Base-by-base conservation (phyloP, 2,329 filamentous ascomycete species). In the Diplodia intermedia region DNA sequence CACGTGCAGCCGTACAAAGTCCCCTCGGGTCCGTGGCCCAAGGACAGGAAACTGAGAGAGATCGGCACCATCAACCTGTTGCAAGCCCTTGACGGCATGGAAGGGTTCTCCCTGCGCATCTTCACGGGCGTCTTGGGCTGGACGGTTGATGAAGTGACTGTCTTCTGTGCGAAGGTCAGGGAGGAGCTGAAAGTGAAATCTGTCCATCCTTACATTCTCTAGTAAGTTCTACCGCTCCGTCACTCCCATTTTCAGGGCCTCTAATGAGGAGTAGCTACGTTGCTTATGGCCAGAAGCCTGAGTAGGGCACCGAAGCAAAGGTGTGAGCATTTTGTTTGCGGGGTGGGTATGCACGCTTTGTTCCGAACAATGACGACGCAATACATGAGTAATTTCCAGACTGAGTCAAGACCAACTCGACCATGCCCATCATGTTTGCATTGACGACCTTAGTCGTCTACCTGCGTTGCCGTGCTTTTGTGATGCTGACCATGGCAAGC, bases 111-210 rank as follows among this genome's bases (percentile, higher is more conserved):
- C 56, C 72, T 82, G 69, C 79, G 79, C 2, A 72, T 82, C 36
- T 73, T 82, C 63, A 82, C 79, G 1, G 71, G 79, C 43, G 75
- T 73, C 5, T 70, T 83, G 20, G 78, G 78, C 11, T 83, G 81
- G 81, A 77, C 71, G 53, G 74, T 78, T 29, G 77, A 80, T 31
- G 81, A 83, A 70, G 80, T 83, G 3, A 79, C 82, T 62, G 74
- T 82, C 4, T 76, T 84, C 55, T 71, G 76, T 36, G 72, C 72
- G 0, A 73, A 75, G 52, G 72, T 73, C 1, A 65, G 75, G 14
- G 69, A 69, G 14, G 76, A 79, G 47, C 43, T 77, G 63, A 73
- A 73, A 57, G 72, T 70, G 40, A 74, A 71, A 65, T 72, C 62
- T 31, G 54, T 72, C 23, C 76, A 78, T 71, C 73, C 73, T 20